Percentiles rank a stretch among this genome's conserved stretches.
These are phyloP conservation scores for Paecilomyces variotii DNA, from an alignment of 2,329 filamentous ascomycete species.

Conservation along the genomic window DNA sequence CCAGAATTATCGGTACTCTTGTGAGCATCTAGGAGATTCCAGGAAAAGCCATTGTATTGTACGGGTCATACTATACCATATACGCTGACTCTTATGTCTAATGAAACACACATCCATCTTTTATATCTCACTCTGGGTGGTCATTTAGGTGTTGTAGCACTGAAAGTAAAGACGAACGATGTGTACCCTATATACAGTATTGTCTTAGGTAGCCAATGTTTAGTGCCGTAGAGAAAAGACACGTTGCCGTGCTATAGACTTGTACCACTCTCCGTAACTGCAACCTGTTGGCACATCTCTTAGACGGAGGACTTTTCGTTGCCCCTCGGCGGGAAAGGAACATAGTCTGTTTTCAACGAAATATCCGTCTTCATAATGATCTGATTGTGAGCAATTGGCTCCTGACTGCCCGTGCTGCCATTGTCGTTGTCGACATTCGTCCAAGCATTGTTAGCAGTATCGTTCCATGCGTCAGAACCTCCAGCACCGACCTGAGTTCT, in stretches of 20 bases:
- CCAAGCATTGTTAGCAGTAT: not conserved
- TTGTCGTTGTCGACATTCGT: not conserved
- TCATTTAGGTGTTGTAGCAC: not conserved
- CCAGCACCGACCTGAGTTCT: not conserved
- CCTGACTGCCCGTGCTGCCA: slow-evolving; percentile 5
- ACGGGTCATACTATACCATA: not conserved
- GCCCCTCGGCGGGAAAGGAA: not conserved
- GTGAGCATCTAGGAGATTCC: not conserved
- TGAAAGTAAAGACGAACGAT: too few relatives aligned
- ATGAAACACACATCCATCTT: not conserved
- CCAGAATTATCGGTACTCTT: not conserved
- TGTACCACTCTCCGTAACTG: too few relatives aligned
- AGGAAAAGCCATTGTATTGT: not conserved
- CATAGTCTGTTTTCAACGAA: slow-evolving; percentile 5
- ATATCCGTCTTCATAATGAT: slow-evolving; percentile 11
- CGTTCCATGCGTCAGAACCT: not conserved
- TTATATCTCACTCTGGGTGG: not conserved
- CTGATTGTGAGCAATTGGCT: slow-evolving; percentile 6
- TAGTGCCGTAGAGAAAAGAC: too few relatives aligned
- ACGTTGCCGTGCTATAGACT: too few relatives aligned
- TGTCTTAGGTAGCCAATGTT: too few relatives aligned
- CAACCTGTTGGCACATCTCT: not conserved
- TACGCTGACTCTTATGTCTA: not conserved
- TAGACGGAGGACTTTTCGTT: not conserved
- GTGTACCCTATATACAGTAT: too few relatives aligned